Base-by-base conservation (phyloP, 352 stramenopile species). In the Globisporangium heterothallicum region DNA sequence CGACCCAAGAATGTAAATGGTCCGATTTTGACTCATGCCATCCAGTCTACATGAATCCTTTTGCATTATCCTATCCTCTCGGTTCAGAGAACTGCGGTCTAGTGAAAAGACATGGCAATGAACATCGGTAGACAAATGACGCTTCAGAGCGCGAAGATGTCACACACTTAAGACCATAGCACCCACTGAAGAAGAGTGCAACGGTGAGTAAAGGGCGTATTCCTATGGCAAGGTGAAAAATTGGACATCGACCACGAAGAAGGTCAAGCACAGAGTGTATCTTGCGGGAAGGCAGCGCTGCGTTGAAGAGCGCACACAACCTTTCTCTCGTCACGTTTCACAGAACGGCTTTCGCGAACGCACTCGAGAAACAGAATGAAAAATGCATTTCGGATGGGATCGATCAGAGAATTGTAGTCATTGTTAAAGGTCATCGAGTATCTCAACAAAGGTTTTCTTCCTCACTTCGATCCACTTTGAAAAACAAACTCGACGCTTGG, bases 371-470 rank as follows among this genome's bases (percentile, higher is more conserved):
- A n/a, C n/a, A n/a, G n/a, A n/a, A n/a, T n/a, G n/a, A 24, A 25
- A 34, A 1, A 14, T 25, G 43, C 12, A 14, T 30, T 40, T 21
- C 41, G 27, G 19, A 40, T 51, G 9, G 58, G 54, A 86, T 88
- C 77, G 79, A 90, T 90, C 79, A 88, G 79, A 90, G 79, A 90
- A 90, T 90, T 90, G 79, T 90, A 90, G 79, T 90, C 79, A 80
- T 88, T 74, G 72, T 77, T 56, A 45, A 68, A 46, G 55, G n/a
- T 90, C 78, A 73, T 86, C 53, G 70, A 79, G 64, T 58, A 74
- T 77, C 75, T 87, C 76, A 66, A 85, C 72, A 76, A 81, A 74
- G 45, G 65, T 72, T 66, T 78, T 78, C 55, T 84, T 86, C 78
- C 66, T 88, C 78, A 90, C 64, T 66, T 88, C 78, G 72, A 85